phyloP scores from a whole-genome alignment of 2,329 filamentous ascomycete species.

The Exophiala spinifera region DNA sequence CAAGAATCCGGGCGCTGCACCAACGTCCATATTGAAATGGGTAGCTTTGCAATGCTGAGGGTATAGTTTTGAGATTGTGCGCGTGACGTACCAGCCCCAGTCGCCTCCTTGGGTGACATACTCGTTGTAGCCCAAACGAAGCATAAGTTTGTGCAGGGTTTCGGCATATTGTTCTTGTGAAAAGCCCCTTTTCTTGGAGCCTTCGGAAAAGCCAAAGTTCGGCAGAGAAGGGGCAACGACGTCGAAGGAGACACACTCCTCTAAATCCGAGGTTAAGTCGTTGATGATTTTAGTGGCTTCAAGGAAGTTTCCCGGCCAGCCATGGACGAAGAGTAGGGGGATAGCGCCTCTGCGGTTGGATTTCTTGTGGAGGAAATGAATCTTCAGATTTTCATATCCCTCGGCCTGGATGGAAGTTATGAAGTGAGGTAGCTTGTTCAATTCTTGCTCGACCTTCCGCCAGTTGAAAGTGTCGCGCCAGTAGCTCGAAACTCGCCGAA shows the following conservation, averaged over 20 bases:
- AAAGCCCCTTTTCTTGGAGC: conserved; percentile 51
- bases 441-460: conserved; percentile 35
- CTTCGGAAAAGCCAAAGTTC: conserved; percentile 18
- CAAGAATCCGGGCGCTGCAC: conserved; percentile 9
- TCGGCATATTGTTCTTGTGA: conserved; percentile 57
- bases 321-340: conserved; percentile 25
- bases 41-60: conserved; percentile 13
- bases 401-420: conserved; percentile 37
- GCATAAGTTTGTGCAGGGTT: conserved; percentile 22
- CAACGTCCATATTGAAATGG: conserved; percentile 21
- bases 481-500: conserved; percentile 36
- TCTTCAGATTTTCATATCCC: conserved; percentile 38
- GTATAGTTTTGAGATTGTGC: neutral
- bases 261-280: conserved; percentile 32
- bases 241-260: conserved; percentile 7
- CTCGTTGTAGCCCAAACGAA: conserved; percentile 21
- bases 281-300: conserved; percentile 42
- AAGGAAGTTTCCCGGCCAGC: conserved; percentile 26
- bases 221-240: conserved; percentile 26
- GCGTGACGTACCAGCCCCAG: conserved; percentile 61
- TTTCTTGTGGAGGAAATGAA: conserved; percentile 40
- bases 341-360: conserved; percentile 26
- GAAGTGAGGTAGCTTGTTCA: conserved; percentile 39
- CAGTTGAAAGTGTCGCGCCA: conserved; percentile 40
- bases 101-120: conserved; percentile 59